These are phyloP conservation scores for Clavispora carvajalis DNA, from an alignment of 805 yeast genomes.

Conservation along the genomic window DNA sequence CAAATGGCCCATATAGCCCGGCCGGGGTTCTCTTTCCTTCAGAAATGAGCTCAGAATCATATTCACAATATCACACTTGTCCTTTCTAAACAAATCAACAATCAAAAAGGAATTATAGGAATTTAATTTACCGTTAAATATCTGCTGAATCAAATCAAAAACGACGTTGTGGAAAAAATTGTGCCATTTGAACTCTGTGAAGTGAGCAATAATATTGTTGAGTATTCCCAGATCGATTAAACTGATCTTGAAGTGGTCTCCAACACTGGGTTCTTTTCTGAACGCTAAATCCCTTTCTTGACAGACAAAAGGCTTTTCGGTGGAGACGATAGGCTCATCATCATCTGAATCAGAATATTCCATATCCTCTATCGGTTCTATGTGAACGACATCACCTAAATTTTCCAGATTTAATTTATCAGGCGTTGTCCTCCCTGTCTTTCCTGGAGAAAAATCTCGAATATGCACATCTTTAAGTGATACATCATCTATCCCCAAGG, in stretches of 20 bases:
- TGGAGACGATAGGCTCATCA: constrained; percentile 40
- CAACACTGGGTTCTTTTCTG: constrained; percentile 64
- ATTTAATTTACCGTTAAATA: constrained; percentile 87
- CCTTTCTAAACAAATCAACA: constrained; percentile 21
- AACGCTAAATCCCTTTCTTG: constrained; percentile 26
- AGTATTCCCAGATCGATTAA: constrained; percentile 71
- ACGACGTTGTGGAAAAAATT: constrained; percentile 96
- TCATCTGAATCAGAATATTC: constrained; percentile 35
- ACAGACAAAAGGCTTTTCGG: constrained; percentile 41
- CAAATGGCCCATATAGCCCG: constrained; percentile 97
- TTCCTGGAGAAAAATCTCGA: neutral
- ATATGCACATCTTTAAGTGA: constrained; percentile 31
- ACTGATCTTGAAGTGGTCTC: constrained; percentile 81
- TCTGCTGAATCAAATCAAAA: constrained; percentile 92
- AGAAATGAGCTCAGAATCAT: constrained; percentile 49
- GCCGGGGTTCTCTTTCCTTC: constrained; percentile 49
- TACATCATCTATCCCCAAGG: constrained; percentile 25
- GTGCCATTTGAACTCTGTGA: constrained; percentile 91
- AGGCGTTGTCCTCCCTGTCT: neutral
- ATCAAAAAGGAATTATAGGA: constrained; percentile 63
- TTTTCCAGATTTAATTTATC: too few species aligned
- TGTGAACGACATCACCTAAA: constrained; percentile 10
- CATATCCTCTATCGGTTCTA: constrained; percentile 19
- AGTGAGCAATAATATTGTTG: constrained; percentile 62
- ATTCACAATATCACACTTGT: constrained; percentile 16